Percentiles rank a stretch among this genome's conserved stretches.
These are phyloP conservation scores for Leucocoprinus birnbaumii DNA, from an alignment of 768 basidiomycete genomes.

Conservation along the genomic window DNA sequence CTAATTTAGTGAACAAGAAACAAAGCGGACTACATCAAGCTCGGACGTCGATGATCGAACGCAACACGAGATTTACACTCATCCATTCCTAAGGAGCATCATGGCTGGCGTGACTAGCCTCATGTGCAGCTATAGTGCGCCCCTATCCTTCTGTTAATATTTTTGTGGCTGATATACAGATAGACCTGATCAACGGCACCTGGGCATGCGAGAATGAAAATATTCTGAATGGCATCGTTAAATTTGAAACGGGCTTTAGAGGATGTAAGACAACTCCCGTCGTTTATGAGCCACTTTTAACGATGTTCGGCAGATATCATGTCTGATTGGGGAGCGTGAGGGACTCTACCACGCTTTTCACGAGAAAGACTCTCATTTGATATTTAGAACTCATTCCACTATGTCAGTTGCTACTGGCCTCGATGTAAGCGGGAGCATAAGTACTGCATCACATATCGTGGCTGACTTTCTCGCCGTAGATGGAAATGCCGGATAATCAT, in stretches of 20 bases:
- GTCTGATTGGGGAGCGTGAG: conserved; percentile 70
- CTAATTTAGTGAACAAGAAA: conserved; percentile 60
- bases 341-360: too few relatives aligned
- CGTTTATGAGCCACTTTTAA: neutral
- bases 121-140: conserved; percentile 76
- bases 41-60: conserved; percentile 82
- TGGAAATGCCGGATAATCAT: conserved; percentile 69
- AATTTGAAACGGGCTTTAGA: conserved; percentile 74
- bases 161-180: neutral
- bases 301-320: conserved; percentile 45
- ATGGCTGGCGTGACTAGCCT: conserved; percentile 72
- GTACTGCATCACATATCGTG: too few relatives aligned
- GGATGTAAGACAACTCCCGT: conserved; percentile 42
- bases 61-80: conserved; percentile 70
- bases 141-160: too few relatives aligned
- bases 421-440: conserved; percentile 40
- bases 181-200: conserved; percentile 66
- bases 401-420: conserved; percentile 57
- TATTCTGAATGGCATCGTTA: conserved; percentile 70
- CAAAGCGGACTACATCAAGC: conserved; percentile 47
- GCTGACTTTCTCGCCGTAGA: conserved; percentile 34
- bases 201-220: conserved; percentile 77
- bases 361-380: neutral
- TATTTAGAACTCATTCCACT: conserved; percentile 48
- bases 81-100: conserved; percentile 67